Conservation (phyloP, 768 basidiomycete genomes). For the Tricholoma sp. region DNA sequence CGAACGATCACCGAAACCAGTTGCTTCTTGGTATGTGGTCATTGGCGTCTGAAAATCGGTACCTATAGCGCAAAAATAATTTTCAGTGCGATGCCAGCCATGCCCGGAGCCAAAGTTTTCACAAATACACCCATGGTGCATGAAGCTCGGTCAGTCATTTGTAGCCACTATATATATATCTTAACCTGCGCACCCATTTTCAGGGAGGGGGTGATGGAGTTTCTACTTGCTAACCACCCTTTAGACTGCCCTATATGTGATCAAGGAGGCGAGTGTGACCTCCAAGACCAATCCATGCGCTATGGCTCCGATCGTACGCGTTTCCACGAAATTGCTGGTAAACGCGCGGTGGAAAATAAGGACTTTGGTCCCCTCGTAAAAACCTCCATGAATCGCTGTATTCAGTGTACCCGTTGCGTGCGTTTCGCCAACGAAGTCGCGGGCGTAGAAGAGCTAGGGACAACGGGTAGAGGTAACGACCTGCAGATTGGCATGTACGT, state of each 20-base stretch:
- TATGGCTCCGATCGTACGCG: slow-evolving; percentile 97
- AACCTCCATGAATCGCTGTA: slow-evolving; percentile 98
- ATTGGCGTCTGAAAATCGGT: not conserved
- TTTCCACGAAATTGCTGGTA: slow-evolving; percentile 97
- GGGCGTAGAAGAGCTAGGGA: slow-evolving; percentile 95
- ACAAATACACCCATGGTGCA: slow-evolving; percentile 91
- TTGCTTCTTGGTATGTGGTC: slow-evolving; percentile 75
- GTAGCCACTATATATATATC: not conserved
- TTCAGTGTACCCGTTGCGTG: slow-evolving; percentile 98
- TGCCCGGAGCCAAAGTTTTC: slow-evolving; percentile 89
- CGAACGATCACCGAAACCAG: slow-evolving; percentile 89
- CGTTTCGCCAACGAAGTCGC: slow-evolving; percentile 99
- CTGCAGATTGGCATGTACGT: slow-evolving; percentile 99
- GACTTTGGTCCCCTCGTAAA: slow-evolving; percentile 97
- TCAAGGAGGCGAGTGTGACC: slow-evolving; percentile 97
- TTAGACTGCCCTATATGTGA: slow-evolving; percentile 99
- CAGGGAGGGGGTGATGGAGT: slow-evolving; percentile 99
- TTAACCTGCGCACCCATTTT: slow-evolving; percentile 8
- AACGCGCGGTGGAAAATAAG: slow-evolving; percentile 98
- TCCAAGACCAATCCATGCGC: slow-evolving; percentile 99
- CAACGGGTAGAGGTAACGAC: slow-evolving; percentile 96
- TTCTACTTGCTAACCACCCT: slow-evolving; percentile 95
- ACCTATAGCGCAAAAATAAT: not conserved
- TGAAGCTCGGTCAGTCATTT: slow-evolving; percentile 60
- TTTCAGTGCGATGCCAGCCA: slow-evolving; percentile 90